phyloP scores from a whole-genome alignment of 2,329 filamentous ascomycete species.

The Monilinia fructicola region DNA sequence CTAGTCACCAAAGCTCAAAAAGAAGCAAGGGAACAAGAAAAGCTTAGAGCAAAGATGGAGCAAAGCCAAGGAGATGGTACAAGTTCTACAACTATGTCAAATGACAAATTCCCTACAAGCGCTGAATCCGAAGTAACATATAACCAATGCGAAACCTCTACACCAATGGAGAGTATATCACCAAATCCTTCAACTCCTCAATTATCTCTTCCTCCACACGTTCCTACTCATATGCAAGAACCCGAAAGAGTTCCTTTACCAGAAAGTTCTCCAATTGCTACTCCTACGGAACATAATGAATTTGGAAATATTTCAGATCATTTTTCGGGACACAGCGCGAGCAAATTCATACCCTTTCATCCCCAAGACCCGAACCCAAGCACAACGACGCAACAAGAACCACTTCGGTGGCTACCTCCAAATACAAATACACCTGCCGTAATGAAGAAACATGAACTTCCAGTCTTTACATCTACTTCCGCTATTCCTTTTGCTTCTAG shows the following conservation, averaged over 20 bases:
- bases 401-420: conserved; percentile 54
- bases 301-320: conserved; percentile 19
- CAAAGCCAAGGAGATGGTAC: conserved; percentile 23
- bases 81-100: conserved; percentile 24
- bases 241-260: conserved; percentile 33
- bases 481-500: conserved; percentile 37
- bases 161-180: conserved; percentile 22
- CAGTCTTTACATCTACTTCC: conserved; percentile 39
- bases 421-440: conserved; percentile 41
- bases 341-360: conserved; percentile 56
- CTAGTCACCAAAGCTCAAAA: conserved; percentile 56
- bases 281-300: conserved; percentile 15
- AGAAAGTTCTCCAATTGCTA: conserved; percentile 31
- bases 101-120: conserved; percentile 11
- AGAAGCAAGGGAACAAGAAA: conserved; percentile 49
- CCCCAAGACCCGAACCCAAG: conserved; percentile 52
- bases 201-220: conserved; percentile 22
- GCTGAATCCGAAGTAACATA: neutral
- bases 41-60: conserved; percentile 8
- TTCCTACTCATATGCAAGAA: conserved; percentile 29
- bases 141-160: conserved; percentile 1
- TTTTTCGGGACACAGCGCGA: conserved; percentile 31
- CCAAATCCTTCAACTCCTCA: conserved; percentile 30
- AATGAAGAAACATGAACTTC: conserved; percentile 36
- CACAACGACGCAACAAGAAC: conserved; percentile 43